These are phyloP conservation scores for Gautieria morchelliformis DNA, from an alignment of 768 basidiomycete species.

Conservation along the genomic window DNA sequence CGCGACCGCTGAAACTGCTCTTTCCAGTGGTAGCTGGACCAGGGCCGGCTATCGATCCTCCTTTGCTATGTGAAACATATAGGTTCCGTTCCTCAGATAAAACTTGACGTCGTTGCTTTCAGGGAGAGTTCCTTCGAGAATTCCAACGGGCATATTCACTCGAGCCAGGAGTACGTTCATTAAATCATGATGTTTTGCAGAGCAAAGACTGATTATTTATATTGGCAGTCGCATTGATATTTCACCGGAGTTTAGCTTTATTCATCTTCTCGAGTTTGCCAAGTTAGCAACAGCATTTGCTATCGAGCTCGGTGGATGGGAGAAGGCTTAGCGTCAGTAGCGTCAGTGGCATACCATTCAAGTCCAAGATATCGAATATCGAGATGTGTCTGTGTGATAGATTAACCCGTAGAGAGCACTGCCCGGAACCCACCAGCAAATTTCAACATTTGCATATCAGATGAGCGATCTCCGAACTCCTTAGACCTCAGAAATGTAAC, in stretches of 20 bases:
- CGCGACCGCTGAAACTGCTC: not conserved
- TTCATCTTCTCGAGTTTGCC: conserved; percentile 79
- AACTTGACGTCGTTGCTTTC: not conserved
- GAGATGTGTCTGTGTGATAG: too few species aligned
- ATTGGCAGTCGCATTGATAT: conserved; percentile 64
- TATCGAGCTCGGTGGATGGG: conserved; percentile 56
- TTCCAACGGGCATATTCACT: conserved; percentile 80
- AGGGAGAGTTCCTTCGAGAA: conserved; percentile 63
- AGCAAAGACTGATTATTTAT: conserved; percentile 10
- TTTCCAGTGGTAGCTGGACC: conserved; percentile 64
- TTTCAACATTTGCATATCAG: too few species aligned
- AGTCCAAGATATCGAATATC: too few species aligned
- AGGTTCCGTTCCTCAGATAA: not conserved
- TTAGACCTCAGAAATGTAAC: too few species aligned
- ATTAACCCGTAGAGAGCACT: too few species aligned
- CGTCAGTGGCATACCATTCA: not conserved
- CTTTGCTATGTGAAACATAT: conserved; percentile 64
- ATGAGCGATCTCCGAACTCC: too few species aligned
- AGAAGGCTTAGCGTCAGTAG: conserved; percentile 4
- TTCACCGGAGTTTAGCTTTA: conserved; percentile 82
- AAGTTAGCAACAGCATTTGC: conserved; percentile 75
- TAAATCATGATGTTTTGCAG: conserved; percentile 7
- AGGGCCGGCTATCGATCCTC: conserved; percentile 80
- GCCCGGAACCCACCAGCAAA: too few species aligned
- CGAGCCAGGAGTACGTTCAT: conserved; percentile 58